Evolutionary conservation across 768 basidiomycete genomes (phyloP), one percentile per base, ranked within the genome.

Genomic region (Lyophyllum decastes): DNA sequence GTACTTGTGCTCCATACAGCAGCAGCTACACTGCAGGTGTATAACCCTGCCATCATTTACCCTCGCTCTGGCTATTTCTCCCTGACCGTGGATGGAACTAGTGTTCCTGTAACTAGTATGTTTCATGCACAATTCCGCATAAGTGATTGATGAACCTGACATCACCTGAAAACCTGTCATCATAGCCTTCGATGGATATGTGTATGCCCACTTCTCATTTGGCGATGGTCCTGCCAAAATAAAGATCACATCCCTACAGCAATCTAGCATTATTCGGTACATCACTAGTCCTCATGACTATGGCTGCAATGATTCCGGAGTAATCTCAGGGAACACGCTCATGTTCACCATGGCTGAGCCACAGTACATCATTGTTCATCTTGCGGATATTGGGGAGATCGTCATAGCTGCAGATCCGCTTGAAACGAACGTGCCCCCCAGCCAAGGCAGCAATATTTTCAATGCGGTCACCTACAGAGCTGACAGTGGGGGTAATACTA

Each of bases 111-210:
- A n/a, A n/a, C n/a, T n/a, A n/a, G n/a, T n/a, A n/a, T n/a, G n/a
- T n/a, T n/a, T n/a, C n/a, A n/a, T n/a, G n/a, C n/a, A n/a, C n/a
- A n/a, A n/a, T n/a, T n/a, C n/a, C n/a, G n/a, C n/a, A n/a, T n/a
- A n/a, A n/a, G n/a, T n/a, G n/a, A n/a, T n/a, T n/a, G n/a, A n/a
- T n/a, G n/a, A n/a, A n/a, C n/a, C n/a, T n/a, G n/a, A n/a, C n/a
- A n/a, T n/a, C n/a, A n/a, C n/a, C 24, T 25, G 24, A 52, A 34
- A 12, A 6, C 8, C 12, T 2, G 21, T 8, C 26, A 25, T 40
- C 11, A n/a, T 26, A 55, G 54, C 54, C 1, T 55, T 55, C 25
- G 54, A 55, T 33, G 54, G 54, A 2, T 55, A 55, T 33, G 44
- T 25, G 17, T 55, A 55, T 11, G 46, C 54, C 2, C 54, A 55